phyloP scores from a whole-genome alignment of 495 filamentous ascomycete genomes.

The Tuber calosporum region DNA sequence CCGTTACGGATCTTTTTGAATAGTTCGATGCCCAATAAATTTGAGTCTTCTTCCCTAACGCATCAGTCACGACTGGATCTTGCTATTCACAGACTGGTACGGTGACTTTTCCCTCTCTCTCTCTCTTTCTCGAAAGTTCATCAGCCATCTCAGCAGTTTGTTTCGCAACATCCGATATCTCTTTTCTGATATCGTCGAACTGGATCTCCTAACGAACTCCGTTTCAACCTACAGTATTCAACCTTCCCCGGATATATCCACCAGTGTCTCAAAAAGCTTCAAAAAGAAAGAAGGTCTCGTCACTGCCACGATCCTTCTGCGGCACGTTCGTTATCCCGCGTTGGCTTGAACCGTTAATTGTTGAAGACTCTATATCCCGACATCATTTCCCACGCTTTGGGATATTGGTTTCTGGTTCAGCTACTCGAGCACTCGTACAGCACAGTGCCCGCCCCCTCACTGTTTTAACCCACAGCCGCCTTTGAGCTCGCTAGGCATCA shows the following conservation, averaged over 20 bases:
- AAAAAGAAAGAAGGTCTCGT: constrained; percentile 19
- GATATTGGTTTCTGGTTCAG: not conserved
- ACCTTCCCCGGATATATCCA: constrained; percentile 21
- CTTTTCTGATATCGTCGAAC: not conserved
- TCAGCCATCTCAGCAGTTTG: constrained; percentile 4
- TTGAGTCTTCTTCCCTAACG: constrained; percentile 33
- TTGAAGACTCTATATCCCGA: constrained; percentile 30
- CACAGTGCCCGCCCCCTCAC: not conserved
- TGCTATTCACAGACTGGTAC: constrained; percentile 24
- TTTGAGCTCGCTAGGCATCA: not conserved
- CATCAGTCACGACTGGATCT: constrained; percentile 28
- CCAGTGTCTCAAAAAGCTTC: constrained; percentile 27
- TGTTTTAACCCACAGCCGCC: not conserved
- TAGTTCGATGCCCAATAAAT: constrained; percentile 38
- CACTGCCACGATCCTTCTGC: constrained; percentile 35
- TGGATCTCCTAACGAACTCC: constrained; percentile 11
- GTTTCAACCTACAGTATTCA: not conserved
- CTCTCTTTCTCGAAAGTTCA: constrained; percentile 7
- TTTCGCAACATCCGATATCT: not conserved
- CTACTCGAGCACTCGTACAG: too few species aligned
- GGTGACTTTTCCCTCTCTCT: too few species aligned
- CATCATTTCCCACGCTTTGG: constrained; percentile 17
- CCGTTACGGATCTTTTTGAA: constrained; percentile 27
- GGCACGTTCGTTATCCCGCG: constrained; percentile 39
- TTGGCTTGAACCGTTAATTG: constrained; percentile 26